Evolutionary conservation across 2,329 filamentous ascomycete species (phyloP).

Genomic region (Geosmithia morbida): DNA sequence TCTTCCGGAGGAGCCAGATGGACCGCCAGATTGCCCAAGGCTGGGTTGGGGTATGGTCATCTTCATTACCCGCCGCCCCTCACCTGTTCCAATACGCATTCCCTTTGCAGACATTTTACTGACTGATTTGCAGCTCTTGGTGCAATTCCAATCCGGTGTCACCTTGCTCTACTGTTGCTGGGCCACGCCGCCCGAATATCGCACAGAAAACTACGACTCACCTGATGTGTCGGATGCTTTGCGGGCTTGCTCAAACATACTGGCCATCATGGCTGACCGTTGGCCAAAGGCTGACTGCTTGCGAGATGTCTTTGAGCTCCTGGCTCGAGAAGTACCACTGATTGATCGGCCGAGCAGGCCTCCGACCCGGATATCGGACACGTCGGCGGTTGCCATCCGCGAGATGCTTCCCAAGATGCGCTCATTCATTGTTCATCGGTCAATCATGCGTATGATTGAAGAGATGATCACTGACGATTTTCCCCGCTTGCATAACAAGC

Average conservation of each 20-base stretch:
- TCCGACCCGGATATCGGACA: conserved; percentile 2
- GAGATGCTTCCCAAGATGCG: conserved; percentile 6
- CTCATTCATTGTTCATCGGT: conserved; percentile 3
- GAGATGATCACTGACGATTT: conserved; percentile 5
- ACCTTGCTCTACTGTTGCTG: conserved; percentile 20
- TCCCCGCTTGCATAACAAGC: conserved; percentile 2
- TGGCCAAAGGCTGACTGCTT: conserved; percentile 19
- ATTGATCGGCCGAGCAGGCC: conserved; percentile 4
- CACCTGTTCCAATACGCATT: not conserved
- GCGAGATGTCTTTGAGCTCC: conserved; percentile 17
- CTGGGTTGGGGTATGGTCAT: conserved; percentile 9
- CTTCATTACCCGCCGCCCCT: too few relatives aligned
- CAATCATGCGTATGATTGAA: conserved; percentile 4
- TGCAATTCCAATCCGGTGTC: conserved; percentile 18
- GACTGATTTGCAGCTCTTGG: conserved; percentile 5
- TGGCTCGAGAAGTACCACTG: conserved; percentile 11
- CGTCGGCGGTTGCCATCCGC: conserved; percentile 2
- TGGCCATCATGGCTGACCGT: conserved; percentile 18
- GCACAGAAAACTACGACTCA: conserved; percentile 13
- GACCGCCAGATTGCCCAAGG: conserved; percentile 10
- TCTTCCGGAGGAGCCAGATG: conserved; percentile 14
- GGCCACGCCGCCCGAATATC: conserved; percentile 13
- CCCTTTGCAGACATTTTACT: not conserved
- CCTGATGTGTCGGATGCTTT: conserved; percentile 17
- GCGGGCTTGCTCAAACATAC: conserved; percentile 17